These are phyloP conservation scores for Hymenoscyphus albidus DNA, from an alignment of 2,329 filamentous ascomycete species.

Conservation along the genomic window DNA sequence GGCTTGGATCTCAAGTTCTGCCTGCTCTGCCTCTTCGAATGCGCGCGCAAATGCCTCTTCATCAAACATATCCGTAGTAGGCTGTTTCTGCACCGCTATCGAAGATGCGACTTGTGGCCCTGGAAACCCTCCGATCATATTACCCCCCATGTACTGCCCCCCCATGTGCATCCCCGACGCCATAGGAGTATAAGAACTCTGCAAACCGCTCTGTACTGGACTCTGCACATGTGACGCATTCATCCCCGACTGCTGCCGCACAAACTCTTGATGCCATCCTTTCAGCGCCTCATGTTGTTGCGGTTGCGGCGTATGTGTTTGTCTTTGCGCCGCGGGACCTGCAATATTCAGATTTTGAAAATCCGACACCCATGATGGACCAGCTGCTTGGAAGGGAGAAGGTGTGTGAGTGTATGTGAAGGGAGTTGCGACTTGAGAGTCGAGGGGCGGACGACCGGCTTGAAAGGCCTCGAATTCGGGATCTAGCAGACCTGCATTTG, in stretches of 20 bases:
- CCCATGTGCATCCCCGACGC: not conserved
- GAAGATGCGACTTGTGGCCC: constrained; percentile 15
- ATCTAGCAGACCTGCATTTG: constrained; percentile 54
- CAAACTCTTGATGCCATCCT: constrained; percentile 59
- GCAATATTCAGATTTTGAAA: constrained; percentile 46
- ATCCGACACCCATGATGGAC: constrained; percentile 38
- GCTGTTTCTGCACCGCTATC: constrained; percentile 26
- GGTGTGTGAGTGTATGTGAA: constrained; percentile 17
- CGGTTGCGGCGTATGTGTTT: constrained; percentile 14
- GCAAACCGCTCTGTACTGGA: constrained; percentile 1
- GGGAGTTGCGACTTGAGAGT: constrained; percentile 26
- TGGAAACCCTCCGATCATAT: constrained; percentile 16
- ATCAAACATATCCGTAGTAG: constrained; percentile 44
- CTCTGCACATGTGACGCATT: constrained; percentile 17
- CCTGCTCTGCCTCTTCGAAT: constrained; percentile 40
- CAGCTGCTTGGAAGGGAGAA: constrained; percentile 17
- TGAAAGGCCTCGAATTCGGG: constrained; percentile 69
- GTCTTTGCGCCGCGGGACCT: constrained; percentile 33
- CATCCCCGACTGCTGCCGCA: constrained; percentile 34
- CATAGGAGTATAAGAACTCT: not conserved
- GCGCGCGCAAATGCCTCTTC: constrained; percentile 53
- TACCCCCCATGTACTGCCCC: not conserved
- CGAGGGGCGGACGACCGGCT: constrained; percentile 42
- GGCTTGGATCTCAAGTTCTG: not conserved
- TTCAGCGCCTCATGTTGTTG: constrained; percentile 23